Evolutionary conservation across 257 asterid genomes (phyloP).

Genomic region (Salvia miltiorrhiza): DNA sequence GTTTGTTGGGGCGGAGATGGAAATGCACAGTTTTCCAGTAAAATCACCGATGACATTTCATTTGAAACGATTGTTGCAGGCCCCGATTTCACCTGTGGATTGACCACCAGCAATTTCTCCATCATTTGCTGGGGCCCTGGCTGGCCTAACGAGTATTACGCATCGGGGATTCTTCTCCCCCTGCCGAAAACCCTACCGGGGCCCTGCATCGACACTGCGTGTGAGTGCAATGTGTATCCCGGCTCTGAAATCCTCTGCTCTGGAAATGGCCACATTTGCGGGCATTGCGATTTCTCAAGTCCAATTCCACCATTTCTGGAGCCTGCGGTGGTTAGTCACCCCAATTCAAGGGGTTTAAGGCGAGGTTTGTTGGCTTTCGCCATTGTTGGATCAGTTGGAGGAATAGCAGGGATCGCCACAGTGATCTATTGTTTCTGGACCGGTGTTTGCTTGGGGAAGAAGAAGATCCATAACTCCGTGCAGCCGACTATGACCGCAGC

Average conservation of each 20-base stretch:
- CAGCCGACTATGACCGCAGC: slow-evolving; percentile 60
- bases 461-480: slow-evolving; percentile 79
- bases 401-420: slow-evolving; percentile 58
- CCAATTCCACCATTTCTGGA: slow-evolving; percentile 13
- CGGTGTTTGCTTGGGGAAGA: slow-evolving; percentile 72
- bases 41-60: slow-evolving; percentile 27
- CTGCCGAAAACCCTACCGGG: slow-evolving; percentile 62
- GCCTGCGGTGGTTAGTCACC: neutral
- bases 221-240: slow-evolving; percentile 68
- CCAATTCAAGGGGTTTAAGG: slow-evolving; percentile 34
- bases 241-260: slow-evolving; percentile 55
- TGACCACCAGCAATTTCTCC: slow-evolving; percentile 55
- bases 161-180: slow-evolving; percentile 47
- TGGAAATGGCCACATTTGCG: slow-evolving; percentile 71
- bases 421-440: slow-evolving; percentile 59
- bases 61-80: slow-evolving; percentile 79
- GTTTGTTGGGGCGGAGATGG: slow-evolving; percentile 79
- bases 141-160: slow-evolving; percentile 39
- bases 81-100: slow-evolving; percentile 64
- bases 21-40: slow-evolving; percentile 30
- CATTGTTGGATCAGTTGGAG: slow-evolving; percentile 71
- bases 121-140: slow-evolving; percentile 86
- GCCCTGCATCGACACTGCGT: slow-evolving; percentile 48
- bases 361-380: slow-evolving; percentile 60
- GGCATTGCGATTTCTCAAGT: slow-evolving; percentile 52